Conservation (phyloP, 129 eudicot species). For the sunflower (Helianthus annuus) region DNA sequence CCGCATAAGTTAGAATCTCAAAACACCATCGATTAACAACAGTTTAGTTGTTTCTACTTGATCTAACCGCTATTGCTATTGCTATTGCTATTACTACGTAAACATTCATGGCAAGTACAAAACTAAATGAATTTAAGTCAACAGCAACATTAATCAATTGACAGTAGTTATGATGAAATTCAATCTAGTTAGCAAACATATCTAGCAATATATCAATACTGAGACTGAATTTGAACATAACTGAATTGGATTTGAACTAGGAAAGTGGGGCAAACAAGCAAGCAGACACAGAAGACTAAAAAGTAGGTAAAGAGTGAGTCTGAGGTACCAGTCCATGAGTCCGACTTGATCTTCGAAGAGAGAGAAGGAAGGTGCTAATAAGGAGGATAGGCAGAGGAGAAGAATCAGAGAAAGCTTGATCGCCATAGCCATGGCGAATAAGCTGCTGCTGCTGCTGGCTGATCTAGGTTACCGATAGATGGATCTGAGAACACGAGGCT, state of each 20-base stretch:
- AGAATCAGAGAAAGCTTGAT: conserved; percentile 62
- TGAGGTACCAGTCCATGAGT: conserved; percentile 74
- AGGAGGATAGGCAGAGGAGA: conserved; percentile 35
- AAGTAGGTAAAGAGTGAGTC: not conserved
- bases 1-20: not conserved
- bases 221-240: not conserved
- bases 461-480: not conserved
- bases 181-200: not conserved
- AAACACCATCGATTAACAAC: too few species aligned
- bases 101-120: too few species aligned
- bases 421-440: conserved; percentile 70
- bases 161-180: not conserved
- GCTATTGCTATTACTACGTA: too few species aligned
- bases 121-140: not conserved
- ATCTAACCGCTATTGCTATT: too few species aligned
- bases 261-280: too few species aligned
- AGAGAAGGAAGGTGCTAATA: conserved; percentile 38
- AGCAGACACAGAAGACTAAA: not conserved
- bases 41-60: too few species aligned
- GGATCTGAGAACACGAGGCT: too few species aligned
- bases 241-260: not conserved
- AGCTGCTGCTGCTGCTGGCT: not conserved
- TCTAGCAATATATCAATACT: too few species aligned
- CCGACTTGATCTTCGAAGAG: conserved; percentile 97
- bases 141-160: not conserved